Evolutionary conservation across 768 basidiomycete genomes (phyloP), one percentile per base, ranked within the genome.

Genomic region (Termitomyces titanicus): DNA sequence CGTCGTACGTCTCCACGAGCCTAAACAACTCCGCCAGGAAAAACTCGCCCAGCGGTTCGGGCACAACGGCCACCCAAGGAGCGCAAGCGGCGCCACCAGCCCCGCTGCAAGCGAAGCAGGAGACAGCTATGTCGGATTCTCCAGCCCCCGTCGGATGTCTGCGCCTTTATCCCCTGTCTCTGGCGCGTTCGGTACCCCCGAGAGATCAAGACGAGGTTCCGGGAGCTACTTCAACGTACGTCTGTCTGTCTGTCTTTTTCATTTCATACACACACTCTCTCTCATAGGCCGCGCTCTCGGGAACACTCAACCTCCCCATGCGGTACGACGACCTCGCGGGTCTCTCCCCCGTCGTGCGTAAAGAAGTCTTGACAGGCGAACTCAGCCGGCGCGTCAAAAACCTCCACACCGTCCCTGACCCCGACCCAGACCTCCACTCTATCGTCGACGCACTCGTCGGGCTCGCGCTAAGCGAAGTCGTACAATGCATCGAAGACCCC

Each of bases 1-100:
- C 37, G 87, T 91, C 1, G 94, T 96, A 25, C 83, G 94, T 39
- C 72, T 95, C 50, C 92, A 95, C 61, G 94, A 95, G 69, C 93
- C 92, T 9, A 94, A 93, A 67, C 89, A 92, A 66, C 71, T 94
- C n/a, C 81, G 94, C 20, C 89, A 93, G 66, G 91, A 92, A 72
- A 93, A 94, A 61, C 76, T 94, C 9, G 91, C 91, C 13, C 86
- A 87, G 53, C 79, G 90, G n/a, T 92, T 89, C 63, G 83, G 81
- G 6, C 83, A 86, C 61, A 90, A 89, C 62, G 86, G 86, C 15
- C 92, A 93, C 62, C 90, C 89, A 11, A 81, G 89, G 58, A 86
- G 79, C 57, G 82, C 86, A 3, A 90, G 88, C 62, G 92, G 92
- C 12, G 89, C 91, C 9, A 92, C 91, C 1, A 92, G 89, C 65